Conservation (phyloP, 1,284 basidiomycete species). For the Ustilago hordei region DNA sequence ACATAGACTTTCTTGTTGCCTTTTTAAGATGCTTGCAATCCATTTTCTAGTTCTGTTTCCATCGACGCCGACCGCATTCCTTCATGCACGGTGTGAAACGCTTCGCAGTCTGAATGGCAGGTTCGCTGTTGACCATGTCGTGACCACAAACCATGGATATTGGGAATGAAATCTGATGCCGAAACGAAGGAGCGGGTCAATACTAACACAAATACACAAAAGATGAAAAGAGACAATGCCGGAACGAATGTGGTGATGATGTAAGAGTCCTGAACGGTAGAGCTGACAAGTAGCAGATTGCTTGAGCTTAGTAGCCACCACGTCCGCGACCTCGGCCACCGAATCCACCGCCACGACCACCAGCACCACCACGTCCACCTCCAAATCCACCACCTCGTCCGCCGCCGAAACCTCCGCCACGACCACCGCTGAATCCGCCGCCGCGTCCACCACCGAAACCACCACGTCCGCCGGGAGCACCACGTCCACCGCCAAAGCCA, state of each 20-base stretch:
- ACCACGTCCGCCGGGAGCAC: constrained; percentile 41
- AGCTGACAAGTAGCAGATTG: not conserved
- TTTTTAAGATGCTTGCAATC: not conserved
- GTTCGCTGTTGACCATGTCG: not conserved
- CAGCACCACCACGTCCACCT: constrained; percentile 65
- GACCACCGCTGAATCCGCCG: constrained; percentile 49
- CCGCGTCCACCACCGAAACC: constrained; percentile 67
- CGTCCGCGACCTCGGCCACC: constrained; percentile 40
- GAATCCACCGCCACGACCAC: constrained; percentile 50
- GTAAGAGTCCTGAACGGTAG: not conserved
- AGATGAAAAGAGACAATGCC: constrained; percentile 20
- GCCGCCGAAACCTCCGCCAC: constrained; percentile 48
- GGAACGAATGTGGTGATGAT: constrained; percentile 3
- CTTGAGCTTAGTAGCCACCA: constrained; percentile 50
- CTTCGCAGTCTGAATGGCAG: not conserved
- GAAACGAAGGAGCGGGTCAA: constrained; percentile 19
- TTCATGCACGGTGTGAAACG: not conserved
- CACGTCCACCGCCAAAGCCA: constrained; percentile 49
- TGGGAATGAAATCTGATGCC: constrained; percentile 3
- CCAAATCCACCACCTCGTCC: constrained; percentile 52
- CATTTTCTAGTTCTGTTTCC: not conserved
- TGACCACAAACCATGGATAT: not conserved
- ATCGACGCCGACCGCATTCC: not conserved
- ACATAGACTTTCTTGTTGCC: constrained; percentile 6
- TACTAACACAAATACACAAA: constrained; percentile 40